Evolutionary conservation across 1,139 yeast genomes (phyloP), one percentile per base, ranked within the genome.

Genomic region (Arxiozyma slooffiae): DNA sequence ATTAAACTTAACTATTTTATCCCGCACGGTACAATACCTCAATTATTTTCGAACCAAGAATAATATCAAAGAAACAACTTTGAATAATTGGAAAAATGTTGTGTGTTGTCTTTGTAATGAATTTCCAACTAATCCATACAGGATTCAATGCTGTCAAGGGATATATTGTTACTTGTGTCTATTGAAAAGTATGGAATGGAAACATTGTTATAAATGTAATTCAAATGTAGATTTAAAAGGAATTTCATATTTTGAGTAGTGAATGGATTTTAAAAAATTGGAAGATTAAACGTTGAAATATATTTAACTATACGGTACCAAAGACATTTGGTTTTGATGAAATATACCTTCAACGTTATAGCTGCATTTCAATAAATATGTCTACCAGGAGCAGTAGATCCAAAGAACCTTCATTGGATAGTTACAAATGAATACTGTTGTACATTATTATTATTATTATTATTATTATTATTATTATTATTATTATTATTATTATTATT

Each of bases 351-450:
- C 34, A 54, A 50, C 66, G 74, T 77, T 45, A 79, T 73, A 48
- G 69, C 69, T 38, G 86, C 84, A 53, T 87, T 85, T 56, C 82
- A 80, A 69, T 78, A 78, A 55, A 86, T 83, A 57, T 75, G 77
- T 62, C 83, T 76, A 62, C 95, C 96, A 52, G 89, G 84, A 37
- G 81, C 82, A 37, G 94, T 87, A 18, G 95, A 85, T 57, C 96
- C 96, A 47, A 95, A 87, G 69, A 87, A 87, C n/a, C n/a, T n/a
- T n/a, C n/a, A n/a, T n/a, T n/a, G n/a, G n/a, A n/a, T n/a, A n/a
- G n/a, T n/a, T n/a, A n/a, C n/a, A n/a, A n/a, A n/a, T n/a, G n/a
- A n/a, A n/a, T n/a, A n/a, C n/a, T n/a, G n/a, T n/a, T n/a, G n/a
- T n/a, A n/a, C n/a, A n/a, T n/a, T n/a, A n/a, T n/a, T n/a, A n/a